These are phyloP conservation scores for Lepidium didymum DNA, from an alignment of 345 rosid genomes.

Conservation along the genomic window DNA sequence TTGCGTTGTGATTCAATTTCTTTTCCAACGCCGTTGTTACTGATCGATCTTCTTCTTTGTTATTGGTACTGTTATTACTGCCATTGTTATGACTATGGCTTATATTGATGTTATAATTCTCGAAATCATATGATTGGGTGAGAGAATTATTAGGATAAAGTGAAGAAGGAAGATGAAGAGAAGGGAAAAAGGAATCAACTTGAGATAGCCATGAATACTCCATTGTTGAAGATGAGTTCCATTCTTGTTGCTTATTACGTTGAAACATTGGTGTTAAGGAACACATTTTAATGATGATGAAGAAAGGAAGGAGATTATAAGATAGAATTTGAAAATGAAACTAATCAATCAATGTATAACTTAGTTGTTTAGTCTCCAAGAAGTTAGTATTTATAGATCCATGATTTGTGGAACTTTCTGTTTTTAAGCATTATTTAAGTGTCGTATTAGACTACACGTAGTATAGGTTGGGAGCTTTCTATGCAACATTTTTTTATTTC, in stretches of 20 bases:
- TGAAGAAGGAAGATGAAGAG: constrained; percentile 17
- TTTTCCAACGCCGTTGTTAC: constrained; percentile 24
- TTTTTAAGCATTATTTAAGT: constrained; percentile 5
- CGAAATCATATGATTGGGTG: background rate
- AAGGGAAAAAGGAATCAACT: constrained; percentile 11
- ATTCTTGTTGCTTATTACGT: constrained; percentile 9
- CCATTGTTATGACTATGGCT: constrained; percentile 1
- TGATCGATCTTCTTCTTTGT: background rate
- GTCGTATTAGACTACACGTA: constrained; percentile 15
- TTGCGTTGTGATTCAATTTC: constrained; percentile 74
- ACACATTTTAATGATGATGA: constrained; percentile 6
- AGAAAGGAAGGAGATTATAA: constrained; percentile 8
- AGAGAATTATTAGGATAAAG: constrained; percentile 2
- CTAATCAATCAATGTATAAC: background rate
- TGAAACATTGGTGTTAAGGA: constrained; percentile 20
- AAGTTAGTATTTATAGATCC: constrained; percentile 11
- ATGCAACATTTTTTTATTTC: constrained; percentile 9
- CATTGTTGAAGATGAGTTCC: constrained; percentile 19
- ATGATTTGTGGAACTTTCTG: background rate
- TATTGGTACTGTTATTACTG: background rate
- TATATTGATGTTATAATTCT: background rate
- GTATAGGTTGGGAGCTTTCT: constrained; percentile 14
- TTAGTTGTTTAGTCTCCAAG: background rate
- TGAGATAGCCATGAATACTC: constrained; percentile 19
- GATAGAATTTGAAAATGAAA: constrained; percentile 18